Conservation (phyloP, 2,329 filamentous ascomycete species). For the Cladosporium sp. region DNA sequence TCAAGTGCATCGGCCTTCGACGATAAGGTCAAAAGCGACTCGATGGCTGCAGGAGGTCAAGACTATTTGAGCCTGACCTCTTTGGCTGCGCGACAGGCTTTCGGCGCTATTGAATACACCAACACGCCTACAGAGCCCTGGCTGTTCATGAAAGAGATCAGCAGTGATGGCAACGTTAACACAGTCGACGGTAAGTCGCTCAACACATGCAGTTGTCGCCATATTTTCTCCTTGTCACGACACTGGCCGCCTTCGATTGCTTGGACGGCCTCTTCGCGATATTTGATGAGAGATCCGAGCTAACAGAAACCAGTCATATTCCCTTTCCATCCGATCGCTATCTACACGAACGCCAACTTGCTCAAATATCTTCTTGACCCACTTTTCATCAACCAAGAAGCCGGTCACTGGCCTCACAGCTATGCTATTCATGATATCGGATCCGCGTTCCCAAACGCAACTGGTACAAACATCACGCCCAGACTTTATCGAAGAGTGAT, state of each 20-base stretch:
- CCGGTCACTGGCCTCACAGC: constrained; percentile 34
- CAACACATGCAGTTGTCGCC: not conserved
- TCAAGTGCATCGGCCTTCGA: constrained; percentile 45
- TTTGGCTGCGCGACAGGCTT: constrained; percentile 52
- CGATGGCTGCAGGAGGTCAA: constrained; percentile 47
- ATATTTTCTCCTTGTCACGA: not conserved
- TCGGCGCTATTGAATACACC: constrained; percentile 52
- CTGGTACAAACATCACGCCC: constrained; percentile 10
- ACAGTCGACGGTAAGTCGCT: constrained; percentile 31
- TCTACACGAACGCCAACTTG: constrained; percentile 36
- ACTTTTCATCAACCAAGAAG: constrained; percentile 40
- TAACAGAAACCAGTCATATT: constrained; percentile 30
- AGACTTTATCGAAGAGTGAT: not conserved
- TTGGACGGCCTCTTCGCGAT: not conserved
- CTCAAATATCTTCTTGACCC: constrained; percentile 38
- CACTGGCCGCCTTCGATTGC: not conserved
- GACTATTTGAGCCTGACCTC: constrained; percentile 53
- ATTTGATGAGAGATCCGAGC: not conserved
- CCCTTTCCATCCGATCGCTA: constrained; percentile 36
- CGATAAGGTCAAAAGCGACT: constrained; percentile 46
- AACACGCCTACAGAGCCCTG: constrained; percentile 49
- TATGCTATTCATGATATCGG: constrained; percentile 38
- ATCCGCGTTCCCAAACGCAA: constrained; percentile 36
- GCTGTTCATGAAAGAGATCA: constrained; percentile 61
- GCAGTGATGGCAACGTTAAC: constrained; percentile 39